Base-by-base conservation (phyloP, 352 stramenopile species). In the Globisporangium cystogenes region DNA sequence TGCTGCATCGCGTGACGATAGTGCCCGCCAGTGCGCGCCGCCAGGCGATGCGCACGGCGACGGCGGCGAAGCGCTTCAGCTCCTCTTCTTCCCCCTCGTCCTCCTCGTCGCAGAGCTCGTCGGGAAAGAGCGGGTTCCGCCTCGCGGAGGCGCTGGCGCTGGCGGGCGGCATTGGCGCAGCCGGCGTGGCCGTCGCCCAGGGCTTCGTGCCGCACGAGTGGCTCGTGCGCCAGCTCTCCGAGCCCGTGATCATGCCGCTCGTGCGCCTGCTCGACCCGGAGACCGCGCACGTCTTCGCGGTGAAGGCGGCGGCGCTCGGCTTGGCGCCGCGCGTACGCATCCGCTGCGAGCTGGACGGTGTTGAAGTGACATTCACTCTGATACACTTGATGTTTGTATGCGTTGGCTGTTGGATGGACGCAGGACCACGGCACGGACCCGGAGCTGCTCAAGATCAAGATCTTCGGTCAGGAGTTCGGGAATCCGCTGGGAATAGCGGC, bases 401-500 rank as follows among this genome's bases (percentile, higher is more conserved):
- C 7, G 40, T 44, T 36, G 7, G 31, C 10, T 37, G 18, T 4
- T 27, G 15, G 12, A 3, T 21, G 27, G 31, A 36, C 39, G 15
- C 33, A 80, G 56, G 77, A 90, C 47, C 65, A 70, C 1, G 54
- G 71, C 21, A 33, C 35, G 6, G 83, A 94, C 50, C 65, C 79
- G 21, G 49, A 69, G 48, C 68, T 86, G 40, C 67, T 94, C 35
- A 59, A 63, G 11, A 64, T 92, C 6, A 61, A 76, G 6, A 65
- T 60, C 10, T 76, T 94, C 40, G 80, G 80, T 0, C 71, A 93
- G 0, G 62, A 77, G 24, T 97, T 99, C 51, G 55, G 77, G 6
- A 98, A 97, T 64, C 89, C 90, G 15, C 67, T 99, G 42, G 96
- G 96, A 21, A 89, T 99, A 54, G 96, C 96, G 2, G 97, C 96